Evolutionary conservation across 2,329 filamentous ascomycete species (phyloP), one percentile per base, ranked within the genome.

Genomic region (Microsporum ferrugineum): DNA sequence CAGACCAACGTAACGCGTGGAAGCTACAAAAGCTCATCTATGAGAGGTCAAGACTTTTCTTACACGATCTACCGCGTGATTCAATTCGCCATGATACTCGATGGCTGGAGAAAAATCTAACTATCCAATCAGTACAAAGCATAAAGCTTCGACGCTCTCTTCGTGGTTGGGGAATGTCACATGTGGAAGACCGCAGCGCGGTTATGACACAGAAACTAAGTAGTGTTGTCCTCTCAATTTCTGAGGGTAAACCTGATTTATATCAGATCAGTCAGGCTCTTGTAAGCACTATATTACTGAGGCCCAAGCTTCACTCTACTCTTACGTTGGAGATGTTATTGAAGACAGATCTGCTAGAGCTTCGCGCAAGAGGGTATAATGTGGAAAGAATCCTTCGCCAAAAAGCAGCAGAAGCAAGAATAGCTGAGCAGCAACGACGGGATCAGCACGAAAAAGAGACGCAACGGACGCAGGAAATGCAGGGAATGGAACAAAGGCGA

Each of bases 191-290:
- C 70, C 82, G 85, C 69, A 90, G 85, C 17, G 91, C 88, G 29
- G 88, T 87, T n/a, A 73, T 84, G 39, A 85, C 83, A 39, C 71
- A 75, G 45, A 76, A 81, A 51, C 78, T 79, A 58, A 79, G 72
- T 29, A 80, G 82, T 14, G 87, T 83, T 71, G 81, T 85, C 3
- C 76, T 97, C n/a, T 95, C 87, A 69, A 84, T 97, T 41, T 86
- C 87, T 2, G 82, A 85, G 7, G 82, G 79, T 1, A 83, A 83
- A 62, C 87, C 84, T 34, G 91, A 97, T 70, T 84, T 95, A 70
- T 97, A 95, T 71, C 91, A 99, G 75, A 86, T 99, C 65, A 94
- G 90, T 61, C 88, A 91, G 67, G 89, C 89, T 31, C 80, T 99
- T 55, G 90, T 92, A 64, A 85, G 87, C 68, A 77, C 95, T 59